These are phyloP conservation scores for Heliamphora exappendiculata DNA, from an alignment of 148 eudicot species.

Conservation along the genomic window DNA sequence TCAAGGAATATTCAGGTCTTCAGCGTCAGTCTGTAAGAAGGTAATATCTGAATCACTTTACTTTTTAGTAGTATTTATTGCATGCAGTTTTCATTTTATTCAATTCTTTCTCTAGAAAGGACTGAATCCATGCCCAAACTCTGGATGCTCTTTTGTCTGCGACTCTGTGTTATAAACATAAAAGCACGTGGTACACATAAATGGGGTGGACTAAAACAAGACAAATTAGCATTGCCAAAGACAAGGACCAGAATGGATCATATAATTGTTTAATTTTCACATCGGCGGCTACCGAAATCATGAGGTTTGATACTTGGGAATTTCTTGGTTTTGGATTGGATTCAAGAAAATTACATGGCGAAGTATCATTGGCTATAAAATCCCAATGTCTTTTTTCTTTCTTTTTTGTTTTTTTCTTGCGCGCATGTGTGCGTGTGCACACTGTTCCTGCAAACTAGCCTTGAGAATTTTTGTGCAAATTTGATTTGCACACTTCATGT, in stretches of 20 bases:
- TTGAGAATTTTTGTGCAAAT: not conserved
- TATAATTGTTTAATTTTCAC: not conserved
- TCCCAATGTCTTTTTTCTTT: too few species aligned
- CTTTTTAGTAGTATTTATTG: not conserved
- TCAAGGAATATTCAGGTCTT: slow-evolving; percentile 79
- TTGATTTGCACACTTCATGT: not conserved
- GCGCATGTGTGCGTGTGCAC: not conserved
- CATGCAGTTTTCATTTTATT: not conserved
- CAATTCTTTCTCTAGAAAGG: not conserved
- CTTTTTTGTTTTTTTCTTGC: too few species aligned
- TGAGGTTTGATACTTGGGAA: not conserved
- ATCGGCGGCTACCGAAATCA: not conserved
- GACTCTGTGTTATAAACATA: not conserved
- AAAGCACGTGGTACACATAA: not conserved
- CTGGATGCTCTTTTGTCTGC: not conserved
- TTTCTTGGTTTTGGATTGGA: not conserved
- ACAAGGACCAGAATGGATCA: not conserved
- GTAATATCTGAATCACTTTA: slow-evolving; percentile 23
- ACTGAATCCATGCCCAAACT: slow-evolving; percentile 2
- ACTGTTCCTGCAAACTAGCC: not conserved
- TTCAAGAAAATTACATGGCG: not conserved
- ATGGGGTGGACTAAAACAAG: not conserved
- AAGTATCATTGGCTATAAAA: not conserved
- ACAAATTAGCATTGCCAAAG: not conserved
- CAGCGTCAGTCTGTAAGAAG: slow-evolving; percentile 81